These are phyloP conservation scores for Lomentospora prolificans DNA, from an alignment of 2,329 filamentous ascomycete genomes.

Conservation along the genomic window DNA sequence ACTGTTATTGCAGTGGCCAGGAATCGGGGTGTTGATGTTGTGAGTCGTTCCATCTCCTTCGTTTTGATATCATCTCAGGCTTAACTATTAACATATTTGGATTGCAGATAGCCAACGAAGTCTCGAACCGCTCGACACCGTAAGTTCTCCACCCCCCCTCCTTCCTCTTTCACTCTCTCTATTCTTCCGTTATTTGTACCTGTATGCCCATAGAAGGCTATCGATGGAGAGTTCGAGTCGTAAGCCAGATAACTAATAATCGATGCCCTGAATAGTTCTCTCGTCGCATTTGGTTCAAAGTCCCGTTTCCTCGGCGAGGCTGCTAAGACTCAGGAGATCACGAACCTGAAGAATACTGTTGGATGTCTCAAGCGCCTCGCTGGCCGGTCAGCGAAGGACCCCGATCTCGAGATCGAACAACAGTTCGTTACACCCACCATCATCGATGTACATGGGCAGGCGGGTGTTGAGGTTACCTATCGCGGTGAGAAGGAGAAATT, in stretches of 20 bases:
- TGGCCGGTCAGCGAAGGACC: constrained; percentile 77
- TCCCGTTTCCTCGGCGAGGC: constrained; percentile 87
- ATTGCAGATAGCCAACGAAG: constrained; percentile 88
- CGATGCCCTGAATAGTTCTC: constrained; percentile 47
- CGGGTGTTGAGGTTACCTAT: constrained; percentile 89
- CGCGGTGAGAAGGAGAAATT: constrained; percentile 92
- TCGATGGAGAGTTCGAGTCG: too few species aligned
- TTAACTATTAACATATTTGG: constrained; percentile 12
- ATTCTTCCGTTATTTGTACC: constrained; percentile 8
- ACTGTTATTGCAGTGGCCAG: constrained; percentile 95
- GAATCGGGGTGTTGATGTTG: constrained; percentile 98
- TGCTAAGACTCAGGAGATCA: constrained; percentile 98
- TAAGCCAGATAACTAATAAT: constrained; percentile 10
- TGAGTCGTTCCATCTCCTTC: constrained; percentile 42
- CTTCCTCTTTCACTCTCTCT: constrained; percentile 4
- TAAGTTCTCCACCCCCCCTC: constrained; percentile 44
- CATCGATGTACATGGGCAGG: constrained; percentile 85
- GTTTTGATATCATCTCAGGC: too few species aligned
- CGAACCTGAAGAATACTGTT: constrained; percentile 99
- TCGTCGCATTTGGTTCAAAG: constrained; percentile 93
- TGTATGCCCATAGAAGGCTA: constrained; percentile 6
- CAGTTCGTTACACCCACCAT: constrained; percentile 79
- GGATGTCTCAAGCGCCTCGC: constrained; percentile 83
- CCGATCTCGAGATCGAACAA: constrained; percentile 88
- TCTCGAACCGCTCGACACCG: constrained; percentile 96